phyloP scores from a whole-genome alignment of 192 early-diverging fungal species.

The Physocladia obscura region DNA sequence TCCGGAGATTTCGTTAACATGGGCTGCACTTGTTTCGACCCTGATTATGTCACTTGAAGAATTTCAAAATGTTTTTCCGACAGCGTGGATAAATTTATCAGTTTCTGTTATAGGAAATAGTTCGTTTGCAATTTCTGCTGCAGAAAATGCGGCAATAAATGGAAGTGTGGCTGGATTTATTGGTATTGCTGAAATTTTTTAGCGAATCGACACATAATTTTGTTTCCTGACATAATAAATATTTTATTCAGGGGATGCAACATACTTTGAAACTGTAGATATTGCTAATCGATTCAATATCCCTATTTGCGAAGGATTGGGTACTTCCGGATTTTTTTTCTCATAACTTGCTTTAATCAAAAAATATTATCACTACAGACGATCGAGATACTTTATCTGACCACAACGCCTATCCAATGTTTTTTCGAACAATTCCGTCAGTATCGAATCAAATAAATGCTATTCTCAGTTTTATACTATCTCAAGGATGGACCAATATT shows the following conservation, averaged over 20 bases:
- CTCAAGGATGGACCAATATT: not conserved
- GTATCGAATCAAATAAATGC: not conserved
- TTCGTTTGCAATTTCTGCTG: not conserved
- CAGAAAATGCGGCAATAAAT: not conserved
- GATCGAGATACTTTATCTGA: not conserved
- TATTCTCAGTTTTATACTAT: not conserved
- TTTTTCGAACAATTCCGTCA: slow-evolving; percentile 21
- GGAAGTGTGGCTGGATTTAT: not conserved
- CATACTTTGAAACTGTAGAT: slow-evolving; percentile 2
- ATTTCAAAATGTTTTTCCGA: not conserved
- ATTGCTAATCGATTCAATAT: not conserved
- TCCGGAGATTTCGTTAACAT: not conserved
- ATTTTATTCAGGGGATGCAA: not conserved
- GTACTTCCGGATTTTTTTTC: not conserved
- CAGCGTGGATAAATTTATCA: slow-evolving; percentile 1
- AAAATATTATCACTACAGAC: not conserved
- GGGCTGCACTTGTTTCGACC: slow-evolving; percentile 1
- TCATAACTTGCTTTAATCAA: not conserved
- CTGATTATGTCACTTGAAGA: slow-evolving; percentile 12
- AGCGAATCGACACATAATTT: too few species aligned
- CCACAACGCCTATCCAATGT: not conserved
- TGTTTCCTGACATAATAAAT: not conserved
- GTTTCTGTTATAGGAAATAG: not conserved
- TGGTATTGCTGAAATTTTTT: not conserved
- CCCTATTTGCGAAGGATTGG: slow-evolving; percentile 14